These are phyloP conservation scores for Nakataea oryzae DNA, from an alignment of 2,329 filamentous ascomycete species.

Conservation along the genomic window DNA sequence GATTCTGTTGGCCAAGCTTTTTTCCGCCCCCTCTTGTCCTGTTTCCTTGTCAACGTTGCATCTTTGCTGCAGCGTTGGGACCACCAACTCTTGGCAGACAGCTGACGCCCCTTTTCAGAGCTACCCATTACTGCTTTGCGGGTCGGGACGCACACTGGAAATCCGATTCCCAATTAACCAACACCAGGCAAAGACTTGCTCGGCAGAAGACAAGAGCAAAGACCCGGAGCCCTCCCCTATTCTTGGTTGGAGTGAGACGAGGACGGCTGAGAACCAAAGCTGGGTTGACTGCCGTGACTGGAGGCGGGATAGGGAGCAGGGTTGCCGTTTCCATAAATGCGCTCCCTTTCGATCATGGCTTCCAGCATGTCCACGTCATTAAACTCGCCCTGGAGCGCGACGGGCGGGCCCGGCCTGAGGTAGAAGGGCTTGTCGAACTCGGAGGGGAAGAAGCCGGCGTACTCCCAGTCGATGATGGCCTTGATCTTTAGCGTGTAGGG, in stretches of 20 bases:
- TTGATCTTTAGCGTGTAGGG: constrained; percentile 14
- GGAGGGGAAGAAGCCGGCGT: constrained; percentile 15
- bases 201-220: background rate
- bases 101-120: too few species aligned
- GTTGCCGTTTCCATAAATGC: background rate
- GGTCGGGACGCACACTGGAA: too few species aligned
- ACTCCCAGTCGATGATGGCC: constrained; percentile 18
- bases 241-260: background rate
- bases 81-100: too few species aligned
- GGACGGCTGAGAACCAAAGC: background rate
- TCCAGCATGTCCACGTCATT: constrained; percentile 9
- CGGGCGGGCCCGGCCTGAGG: constrained; percentile 12
- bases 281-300: background rate
- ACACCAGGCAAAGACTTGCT: background rate
- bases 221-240: background rate
- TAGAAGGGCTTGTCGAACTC: constrained; percentile 17
- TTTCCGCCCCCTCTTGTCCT: too few species aligned
- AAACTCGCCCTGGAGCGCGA: constrained; percentile 15
- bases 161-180: too few species aligned
- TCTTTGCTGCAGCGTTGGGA: too few species aligned
- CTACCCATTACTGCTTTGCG: too few species aligned
- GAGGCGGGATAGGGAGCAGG: background rate
- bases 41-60: too few species aligned
- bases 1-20: too few species aligned
- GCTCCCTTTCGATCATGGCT: background rate